These are phyloP conservation scores for Aspergillus fumigatiaffinis DNA, from an alignment of 2,329 filamentous ascomycete genomes.

Conservation along the genomic window DNA sequence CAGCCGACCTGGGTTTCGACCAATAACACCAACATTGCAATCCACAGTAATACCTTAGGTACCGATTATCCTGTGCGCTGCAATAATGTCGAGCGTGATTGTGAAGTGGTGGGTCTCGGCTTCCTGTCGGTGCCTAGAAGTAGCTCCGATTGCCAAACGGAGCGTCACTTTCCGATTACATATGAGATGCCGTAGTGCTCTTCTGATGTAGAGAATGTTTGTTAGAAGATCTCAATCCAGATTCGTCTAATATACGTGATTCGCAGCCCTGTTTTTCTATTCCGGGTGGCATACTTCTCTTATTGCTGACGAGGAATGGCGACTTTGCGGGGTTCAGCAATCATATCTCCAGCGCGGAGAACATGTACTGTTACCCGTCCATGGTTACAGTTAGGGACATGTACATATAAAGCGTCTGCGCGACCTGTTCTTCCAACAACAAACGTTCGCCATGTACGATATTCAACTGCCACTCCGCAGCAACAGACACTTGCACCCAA, in stretches of 20 bases:
- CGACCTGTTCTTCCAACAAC: slow-evolving; percentile 8
- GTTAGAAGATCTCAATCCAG: background rate
- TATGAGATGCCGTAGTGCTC: background rate
- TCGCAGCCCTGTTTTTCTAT: slow-evolving; percentile 5
- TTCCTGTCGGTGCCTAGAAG: slow-evolving; percentile 26
- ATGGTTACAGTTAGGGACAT: slow-evolving; percentile 18
- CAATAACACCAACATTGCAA: background rate
- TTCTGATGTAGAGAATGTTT: background rate
- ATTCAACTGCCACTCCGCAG: slow-evolving; percentile 18
- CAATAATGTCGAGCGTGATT: background rate
- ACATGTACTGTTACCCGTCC: slow-evolving; percentile 19
- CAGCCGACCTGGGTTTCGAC: slow-evolving; percentile 18
- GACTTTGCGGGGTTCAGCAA: slow-evolving; percentile 19
- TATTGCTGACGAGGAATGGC: slow-evolving; percentile 17
- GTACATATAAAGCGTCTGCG: slow-evolving; percentile 9
- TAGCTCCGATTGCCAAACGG: slow-evolving; percentile 22
- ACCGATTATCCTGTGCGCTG: background rate
- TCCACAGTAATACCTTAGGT: background rate
- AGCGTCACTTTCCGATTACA: slow-evolving; percentile 12
- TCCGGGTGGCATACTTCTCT: background rate
- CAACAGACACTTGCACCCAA: slow-evolving; percentile 20
- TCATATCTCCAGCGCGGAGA: slow-evolving; percentile 21
- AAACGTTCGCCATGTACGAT: slow-evolving; percentile 7
- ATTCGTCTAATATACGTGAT: background rate
- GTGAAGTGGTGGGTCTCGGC: background rate